Percentiles rank a stretch among this genome's conserved stretches.
phyloP scores from a whole-genome alignment of 768 basidiomycete species.

The Mycena polygramma region DNA sequence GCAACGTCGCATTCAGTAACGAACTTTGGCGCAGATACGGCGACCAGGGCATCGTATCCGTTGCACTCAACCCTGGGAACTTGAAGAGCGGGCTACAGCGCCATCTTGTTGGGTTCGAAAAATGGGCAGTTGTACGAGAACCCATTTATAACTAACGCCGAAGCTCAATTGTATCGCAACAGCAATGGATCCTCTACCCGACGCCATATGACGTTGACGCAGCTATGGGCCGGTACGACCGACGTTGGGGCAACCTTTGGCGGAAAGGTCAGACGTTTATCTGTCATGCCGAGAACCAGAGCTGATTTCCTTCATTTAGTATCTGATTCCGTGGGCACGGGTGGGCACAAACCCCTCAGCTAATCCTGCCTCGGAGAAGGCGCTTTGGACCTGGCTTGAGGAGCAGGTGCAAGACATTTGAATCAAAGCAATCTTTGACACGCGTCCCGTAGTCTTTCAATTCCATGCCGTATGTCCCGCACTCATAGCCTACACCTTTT shows the following conservation, averaged over 20 bases:
- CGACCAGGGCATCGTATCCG: slow-evolving; percentile 56
- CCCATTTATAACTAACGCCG: too few relatives aligned
- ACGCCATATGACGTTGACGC: slow-evolving; percentile 59
- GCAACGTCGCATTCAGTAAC: slow-evolving; percentile 57
- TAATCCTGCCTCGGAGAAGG: slow-evolving; percentile 48
- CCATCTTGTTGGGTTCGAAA: neutral
- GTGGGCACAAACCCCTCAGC: slow-evolving; percentile 36
- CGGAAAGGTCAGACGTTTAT: slow-evolving; percentile 54
- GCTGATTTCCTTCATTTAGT: slow-evolving; percentile 42
- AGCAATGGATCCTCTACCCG: slow-evolving; percentile 42
- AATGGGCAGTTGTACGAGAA: slow-evolving; percentile 11
- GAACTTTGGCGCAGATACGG: slow-evolving; percentile 59
- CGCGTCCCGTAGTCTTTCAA: too few relatives aligned
- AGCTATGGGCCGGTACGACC: slow-evolving; percentile 63
- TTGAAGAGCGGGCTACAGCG: slow-evolving; percentile 30
- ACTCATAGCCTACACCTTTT: too few relatives aligned
- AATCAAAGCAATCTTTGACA: too few relatives aligned
- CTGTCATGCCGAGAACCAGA: too few relatives aligned
- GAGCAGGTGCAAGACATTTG: slow-evolving; percentile 49
- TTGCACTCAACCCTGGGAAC: slow-evolving; percentile 57
- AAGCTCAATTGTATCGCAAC: neutral
- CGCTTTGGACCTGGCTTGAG: slow-evolving; percentile 59
- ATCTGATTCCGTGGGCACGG: slow-evolving; percentile 59
- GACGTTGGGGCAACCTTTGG: slow-evolving; percentile 54
- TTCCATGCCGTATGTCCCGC: too few relatives aligned